Base-by-base conservation (phyloP, 192 early-diverging fungal genomes). In the Podila clonocystis region DNA sequence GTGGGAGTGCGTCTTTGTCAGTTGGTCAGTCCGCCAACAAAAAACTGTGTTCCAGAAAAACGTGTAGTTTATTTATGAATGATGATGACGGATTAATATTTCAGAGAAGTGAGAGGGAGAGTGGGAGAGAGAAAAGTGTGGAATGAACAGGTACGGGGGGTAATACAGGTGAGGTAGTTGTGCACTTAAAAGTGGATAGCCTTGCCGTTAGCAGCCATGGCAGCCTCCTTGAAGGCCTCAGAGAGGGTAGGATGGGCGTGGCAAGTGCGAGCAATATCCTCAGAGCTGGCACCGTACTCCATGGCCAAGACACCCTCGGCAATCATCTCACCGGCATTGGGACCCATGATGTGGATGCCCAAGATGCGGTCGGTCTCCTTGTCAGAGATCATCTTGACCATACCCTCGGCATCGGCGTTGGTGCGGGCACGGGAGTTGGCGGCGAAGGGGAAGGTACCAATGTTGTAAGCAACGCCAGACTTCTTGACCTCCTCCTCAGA, bases 271-370 rank as follows among this genome's bases (percentile, higher is more conserved):
- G 95, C 97, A 87, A 99, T 92, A 84, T 99, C 97, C 87, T 99
- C 97, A 65, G 93, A 91, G 57, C 95, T 96, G n/a, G 96, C 97
- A 72, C 96, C 96, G 83, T 99, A 99, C 85, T 99, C 97, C 88
- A 99, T 93, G 64, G 97, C 98, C 55, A 99, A 86, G 59, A 94
- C 95, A 66, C 95, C 97, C 89, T 99, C 98, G 68, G 95, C 95
- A 83, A 99, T 97, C 96, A 99, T 96, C 85, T 99, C 98, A 82
- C 98, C 98, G 68, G 98, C 98, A 85, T 96, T 96, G 63, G 96
- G 94, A 55, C 97, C 97, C 64, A 99, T 97, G 82, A 99, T 98
- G 89, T 99, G 98, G 58, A 97, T 95, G 74, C 98, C 97, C 24
- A 99, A 88, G 52, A 99, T 96, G 50, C 93, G 91, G 86, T 98